Evolutionary conservation across 805 yeast genomes (phyloP), one percentile per base, ranked within the genome.

Genomic region (Kodamaea restingae): DNA sequence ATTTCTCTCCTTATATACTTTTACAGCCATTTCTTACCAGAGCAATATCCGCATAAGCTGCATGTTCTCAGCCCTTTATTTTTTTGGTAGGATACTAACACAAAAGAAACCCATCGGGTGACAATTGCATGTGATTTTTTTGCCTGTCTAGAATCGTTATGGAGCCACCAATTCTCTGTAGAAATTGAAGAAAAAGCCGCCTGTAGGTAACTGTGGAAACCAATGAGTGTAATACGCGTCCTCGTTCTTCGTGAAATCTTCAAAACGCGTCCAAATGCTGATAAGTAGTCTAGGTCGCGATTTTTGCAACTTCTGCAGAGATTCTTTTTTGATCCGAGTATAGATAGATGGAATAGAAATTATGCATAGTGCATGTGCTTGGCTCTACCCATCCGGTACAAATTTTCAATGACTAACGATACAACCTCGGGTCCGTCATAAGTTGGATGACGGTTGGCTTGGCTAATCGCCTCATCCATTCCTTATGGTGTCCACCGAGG

Each of bases 1-100:
- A 21, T 17, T 34, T 18, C 22, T 21, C 14, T 39, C 42, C 39
- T 39, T 41, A 35, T 43, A 43, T 43, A 43, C 38, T 32, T 35
- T 25, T 36, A 31, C 26, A 28, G 25, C 31, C 31, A 27, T 27
- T 27, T 14, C 17, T 4, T 4, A 14, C 17, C 31, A 11, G 7
- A 27, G 31, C 31, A 27, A 27, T 14, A 14, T 10, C 17, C 31
- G 31, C 31, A 15, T 10, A 12, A 27, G 14, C 31, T 27, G 31
- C 15, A 5, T n/a, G 7, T 25, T 25, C 17, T 27, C 17, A 27
- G 22, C 8, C 7, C 22, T 27, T 15, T 12, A 5, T 27, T 12
- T 14, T 27, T 27, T 14, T 27, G 6, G 10, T 6, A 5, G 14
- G 31, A 14, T 12, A 27, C 15, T 6, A 12, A 14, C 31, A 27